Percentiles rank a stretch among this genome's conserved stretches.
Conservation (phyloP, 306 rosid species). For the Potentilla sterilis region DNA sequence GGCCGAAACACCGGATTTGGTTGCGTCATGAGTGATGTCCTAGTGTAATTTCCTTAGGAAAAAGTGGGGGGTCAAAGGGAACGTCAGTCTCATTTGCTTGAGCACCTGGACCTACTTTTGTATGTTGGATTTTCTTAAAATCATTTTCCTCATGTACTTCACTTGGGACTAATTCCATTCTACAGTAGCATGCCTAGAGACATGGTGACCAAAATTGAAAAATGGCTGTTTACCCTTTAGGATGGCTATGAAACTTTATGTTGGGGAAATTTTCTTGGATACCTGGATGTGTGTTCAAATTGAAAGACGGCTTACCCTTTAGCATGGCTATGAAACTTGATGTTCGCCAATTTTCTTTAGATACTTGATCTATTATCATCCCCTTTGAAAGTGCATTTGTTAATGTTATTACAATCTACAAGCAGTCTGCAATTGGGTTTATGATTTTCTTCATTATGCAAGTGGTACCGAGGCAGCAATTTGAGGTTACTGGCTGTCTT, state of each 20-base stretch:
- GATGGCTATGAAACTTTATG: constrained; percentile 45
- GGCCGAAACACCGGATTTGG: constrained; percentile 97
- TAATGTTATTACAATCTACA: too few species aligned
- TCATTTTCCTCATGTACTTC: constrained; percentile 52
- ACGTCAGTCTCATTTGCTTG: constrained; percentile 33
- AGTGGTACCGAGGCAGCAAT: too few species aligned
- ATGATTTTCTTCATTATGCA: too few species aligned
- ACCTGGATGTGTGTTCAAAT: constrained; percentile 37
- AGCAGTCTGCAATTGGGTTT: too few species aligned
- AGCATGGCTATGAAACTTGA: constrained; percentile 44
- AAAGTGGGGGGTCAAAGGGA: constrained; percentile 26
- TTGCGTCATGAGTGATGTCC: constrained; percentile 61
- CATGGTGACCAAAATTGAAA: constrained; percentile 39
- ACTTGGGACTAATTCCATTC: constrained; percentile 49
- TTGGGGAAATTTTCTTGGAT: constrained; percentile 42
- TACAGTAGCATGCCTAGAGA: constrained; percentile 51
- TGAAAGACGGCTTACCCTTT: constrained; percentile 36
- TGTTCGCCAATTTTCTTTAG: constrained; percentile 42
- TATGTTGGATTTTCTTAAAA: constrained; percentile 47
- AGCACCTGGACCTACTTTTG: constrained; percentile 43
- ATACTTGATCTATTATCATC: constrained; percentile 12
- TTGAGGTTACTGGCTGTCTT: too few species aligned
- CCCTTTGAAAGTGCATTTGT: too few species aligned
- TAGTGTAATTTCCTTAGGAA: constrained; percentile 45
- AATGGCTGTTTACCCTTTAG: constrained; percentile 41